Percentiles rank a stretch among this genome's conserved stretches.
These are phyloP conservation scores for Bolboschoenoplectus hybrid DNA, from an alignment of 202 grass and related monocot species.

Conservation along the genomic window DNA sequence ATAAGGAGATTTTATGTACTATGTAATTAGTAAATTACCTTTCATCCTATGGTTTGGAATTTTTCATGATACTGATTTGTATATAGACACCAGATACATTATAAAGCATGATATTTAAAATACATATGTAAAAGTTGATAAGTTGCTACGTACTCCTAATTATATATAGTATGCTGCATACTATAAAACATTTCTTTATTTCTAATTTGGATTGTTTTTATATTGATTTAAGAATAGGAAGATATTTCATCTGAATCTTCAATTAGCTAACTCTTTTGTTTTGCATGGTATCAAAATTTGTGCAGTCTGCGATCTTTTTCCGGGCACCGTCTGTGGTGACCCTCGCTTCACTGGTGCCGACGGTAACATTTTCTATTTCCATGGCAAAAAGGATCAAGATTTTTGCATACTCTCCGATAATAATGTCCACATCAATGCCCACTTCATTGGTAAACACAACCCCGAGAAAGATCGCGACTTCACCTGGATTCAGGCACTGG, in stretches of 20 bases:
- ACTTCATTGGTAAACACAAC: conserved; percentile 64
- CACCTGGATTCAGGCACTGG: conserved; percentile 59
- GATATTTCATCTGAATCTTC: not conserved
- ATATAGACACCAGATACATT: not conserved
- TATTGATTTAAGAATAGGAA: not conserved
- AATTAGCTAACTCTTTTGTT: conserved; percentile 3
- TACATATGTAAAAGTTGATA: conserved; percentile 8
- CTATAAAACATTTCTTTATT: not conserved
- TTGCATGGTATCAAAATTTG: not conserved
- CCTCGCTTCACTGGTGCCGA: conserved; percentile 67
- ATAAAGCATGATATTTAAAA: not conserved
- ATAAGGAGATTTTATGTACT: not conserved
- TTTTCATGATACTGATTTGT: not conserved
- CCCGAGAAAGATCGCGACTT: conserved; percentile 37
- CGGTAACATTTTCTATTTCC: conserved; percentile 68
- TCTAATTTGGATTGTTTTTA: not conserved
- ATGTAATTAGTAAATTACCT: not conserved
- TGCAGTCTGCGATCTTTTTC: conserved; percentile 44
- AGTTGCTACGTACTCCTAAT: not conserved
- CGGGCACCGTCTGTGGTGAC: conserved; percentile 50
- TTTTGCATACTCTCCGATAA: conserved; percentile 58
- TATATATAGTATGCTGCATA: not conserved
- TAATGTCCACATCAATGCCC: conserved; percentile 58
- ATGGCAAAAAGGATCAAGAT: conserved; percentile 48
- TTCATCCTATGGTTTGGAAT: not conserved